A percentile compares a stretch with the other conserved stretches of the same genome.
These are phyloP conservation scores for Panus rudis DNA, from an alignment of 768 basidiomycete species.

Conservation along the genomic window DNA sequence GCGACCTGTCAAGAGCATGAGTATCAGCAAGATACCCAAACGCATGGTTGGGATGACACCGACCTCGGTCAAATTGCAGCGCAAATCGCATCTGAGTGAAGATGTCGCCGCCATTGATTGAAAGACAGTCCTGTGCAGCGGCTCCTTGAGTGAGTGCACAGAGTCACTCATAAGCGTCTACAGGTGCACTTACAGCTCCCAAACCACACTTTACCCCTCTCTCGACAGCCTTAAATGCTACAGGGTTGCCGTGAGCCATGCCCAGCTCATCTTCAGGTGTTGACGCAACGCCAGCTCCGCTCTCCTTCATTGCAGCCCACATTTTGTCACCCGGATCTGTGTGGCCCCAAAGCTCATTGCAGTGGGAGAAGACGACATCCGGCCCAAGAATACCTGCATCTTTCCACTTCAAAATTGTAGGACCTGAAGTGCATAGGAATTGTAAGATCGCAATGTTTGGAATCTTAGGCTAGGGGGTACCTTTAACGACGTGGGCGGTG, in stretches of 20 bases:
- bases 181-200: conserved; percentile 16
- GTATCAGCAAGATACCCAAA: not conserved
- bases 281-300: conserved; percentile 18
- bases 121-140: conserved; percentile 16
- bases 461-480: not conserved
- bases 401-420: conserved; percentile 15
- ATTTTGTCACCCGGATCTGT: conserved; percentile 19
- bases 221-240: conserved; percentile 20
- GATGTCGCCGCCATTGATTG: conserved; percentile 24
- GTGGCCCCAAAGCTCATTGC: conserved; percentile 20
- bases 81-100: conserved; percentile 25
- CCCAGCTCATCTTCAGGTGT: conserved; percentile 27
- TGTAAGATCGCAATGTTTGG: not conserved
- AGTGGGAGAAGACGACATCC: conserved; percentile 25
- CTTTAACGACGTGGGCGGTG: conserved; percentile 23
- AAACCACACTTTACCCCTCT: conserved; percentile 24
- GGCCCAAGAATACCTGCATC: conserved; percentile 22
- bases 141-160: not conserved
- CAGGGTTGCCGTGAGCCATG: conserved; percentile 26
- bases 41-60: not conserved
- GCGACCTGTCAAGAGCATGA: conserved; percentile 4
- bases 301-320: conserved; percentile 22
- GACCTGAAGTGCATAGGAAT: conserved; percentile 6
- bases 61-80: conserved; percentile 24
- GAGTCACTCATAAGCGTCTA: not conserved